phyloP scores from a whole-genome alignment of 2,329 filamentous ascomycete species.

The Sordariomycetes sp. region DNA sequence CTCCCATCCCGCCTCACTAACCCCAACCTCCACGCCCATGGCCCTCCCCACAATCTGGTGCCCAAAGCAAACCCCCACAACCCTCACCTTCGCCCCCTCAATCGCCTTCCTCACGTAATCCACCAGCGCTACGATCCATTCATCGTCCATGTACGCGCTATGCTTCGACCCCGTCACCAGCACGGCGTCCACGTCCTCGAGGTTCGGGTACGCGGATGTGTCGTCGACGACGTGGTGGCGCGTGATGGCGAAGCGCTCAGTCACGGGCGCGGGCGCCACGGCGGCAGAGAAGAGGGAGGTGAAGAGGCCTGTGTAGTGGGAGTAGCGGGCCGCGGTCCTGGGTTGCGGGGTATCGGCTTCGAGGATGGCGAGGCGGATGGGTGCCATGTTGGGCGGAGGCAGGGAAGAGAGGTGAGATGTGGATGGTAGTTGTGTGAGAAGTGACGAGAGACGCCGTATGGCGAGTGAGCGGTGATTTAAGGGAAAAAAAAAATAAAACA shows the following conservation, averaged over 20 bases:
- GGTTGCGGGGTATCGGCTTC: conserved; percentile 73
- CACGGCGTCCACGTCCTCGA: conserved; percentile 68
- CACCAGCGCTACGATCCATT: conserved; percentile 67
- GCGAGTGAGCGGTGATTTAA: too few species aligned
- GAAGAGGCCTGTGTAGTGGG: conserved; percentile 62
- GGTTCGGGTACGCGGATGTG: conserved; percentile 52
- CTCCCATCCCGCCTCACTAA: conserved; percentile 66
- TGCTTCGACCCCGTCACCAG: conserved; percentile 66
- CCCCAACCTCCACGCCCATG: conserved; percentile 51
- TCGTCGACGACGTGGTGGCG: conserved; percentile 59
- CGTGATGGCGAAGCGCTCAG: conserved; percentile 40
- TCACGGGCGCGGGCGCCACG: conserved; percentile 26
- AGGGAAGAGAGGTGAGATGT: not conserved
- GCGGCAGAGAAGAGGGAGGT: conserved; percentile 41
- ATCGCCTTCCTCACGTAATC: conserved; percentile 50
- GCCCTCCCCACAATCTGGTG: conserved; percentile 75
- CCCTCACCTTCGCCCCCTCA: conserved; percentile 45
- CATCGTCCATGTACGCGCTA: conserved; percentile 59
- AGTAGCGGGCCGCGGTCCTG: conserved; percentile 49
- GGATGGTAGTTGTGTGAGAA: not conserved
- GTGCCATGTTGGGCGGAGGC: conserved; percentile 12
- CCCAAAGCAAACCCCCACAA: conserved; percentile 79
- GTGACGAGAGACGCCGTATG: not conserved
- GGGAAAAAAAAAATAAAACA: too few species aligned
- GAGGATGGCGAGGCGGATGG: conserved; percentile 70